Percentiles rank a stretch among this genome's conserved stretches.
phyloP scores from a whole-genome alignment of 805 yeast species.

The Metschnikowia bowlesiae region DNA sequence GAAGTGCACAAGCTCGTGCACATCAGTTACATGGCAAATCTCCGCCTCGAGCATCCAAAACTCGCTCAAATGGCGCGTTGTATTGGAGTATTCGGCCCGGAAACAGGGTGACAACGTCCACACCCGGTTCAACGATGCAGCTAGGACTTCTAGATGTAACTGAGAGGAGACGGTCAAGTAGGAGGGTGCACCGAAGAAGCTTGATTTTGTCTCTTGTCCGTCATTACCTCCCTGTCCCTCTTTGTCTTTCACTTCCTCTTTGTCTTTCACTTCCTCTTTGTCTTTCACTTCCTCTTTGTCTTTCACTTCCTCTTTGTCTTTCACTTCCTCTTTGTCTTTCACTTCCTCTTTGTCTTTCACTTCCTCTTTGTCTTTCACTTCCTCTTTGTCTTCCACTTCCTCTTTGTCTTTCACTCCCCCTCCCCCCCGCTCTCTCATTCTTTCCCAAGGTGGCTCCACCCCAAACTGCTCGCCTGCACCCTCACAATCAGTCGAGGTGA shows the following conservation, averaged over 20 bases:
- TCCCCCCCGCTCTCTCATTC: not conserved
- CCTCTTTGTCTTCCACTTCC: not conserved
- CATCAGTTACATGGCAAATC: conserved; percentile 56
- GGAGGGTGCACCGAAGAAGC: conserved; percentile 62
- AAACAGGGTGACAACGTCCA: conserved; percentile 92
- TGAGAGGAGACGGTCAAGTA: conserved; percentile 89
- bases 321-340: not conserved
- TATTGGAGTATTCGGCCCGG: conserved; percentile 85
- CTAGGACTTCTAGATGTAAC: conserved; percentile 77
- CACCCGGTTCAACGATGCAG: conserved; percentile 70
- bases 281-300: not conserved
- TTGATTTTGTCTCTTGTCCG: not conserved
- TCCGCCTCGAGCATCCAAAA: conserved; percentile 99
- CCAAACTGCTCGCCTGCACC: conserved; percentile 93
- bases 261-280: not conserved
- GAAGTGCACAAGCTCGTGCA: conserved; percentile 58
- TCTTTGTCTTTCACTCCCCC: not conserved
- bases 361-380: not conserved
- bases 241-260: not conserved
- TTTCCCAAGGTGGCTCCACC: conserved; percentile 33
- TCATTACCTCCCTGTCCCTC: not conserved
- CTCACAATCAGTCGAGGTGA: conserved; percentile 91
- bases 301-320: not conserved
- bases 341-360: not conserved
- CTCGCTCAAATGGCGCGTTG: conserved; percentile 87